Conservation (phyloP, 1,284 basidiomycete genomes). For the Ustilago hordei region DNA sequence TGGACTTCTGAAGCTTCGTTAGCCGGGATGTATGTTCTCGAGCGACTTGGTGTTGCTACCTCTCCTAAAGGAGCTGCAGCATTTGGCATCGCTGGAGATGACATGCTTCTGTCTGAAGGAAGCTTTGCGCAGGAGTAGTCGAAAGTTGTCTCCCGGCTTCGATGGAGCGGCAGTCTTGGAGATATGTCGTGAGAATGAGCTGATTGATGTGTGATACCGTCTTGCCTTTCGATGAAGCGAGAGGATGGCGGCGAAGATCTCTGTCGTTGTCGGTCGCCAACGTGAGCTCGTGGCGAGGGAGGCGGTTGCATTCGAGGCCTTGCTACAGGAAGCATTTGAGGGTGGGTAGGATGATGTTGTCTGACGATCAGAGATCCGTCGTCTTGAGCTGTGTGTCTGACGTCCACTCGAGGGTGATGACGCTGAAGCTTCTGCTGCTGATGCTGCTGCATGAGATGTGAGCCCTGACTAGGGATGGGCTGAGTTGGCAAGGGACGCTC, state of each 20-base stretch:
- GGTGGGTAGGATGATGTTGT: neutral
- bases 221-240: neutral
- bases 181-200: neutral
- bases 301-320: neutral
- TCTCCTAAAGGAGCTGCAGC: neutral
- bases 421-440: neutral
- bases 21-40: neutral
- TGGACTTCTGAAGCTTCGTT: neutral
- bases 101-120: conserved; percentile 1
- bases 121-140: conserved; percentile 25
- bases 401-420: neutral
- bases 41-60: neutral
- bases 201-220: neutral
- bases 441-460: neutral
- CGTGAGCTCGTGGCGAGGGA: conserved; percentile 1
- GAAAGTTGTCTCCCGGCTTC: conserved; percentile 11
- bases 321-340: neutral
- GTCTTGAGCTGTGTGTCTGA: neutral
- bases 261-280: neutral
- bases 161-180: conserved; percentile 4
- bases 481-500: conserved; percentile 8
- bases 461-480: conserved; percentile 16
- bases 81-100: neutral
- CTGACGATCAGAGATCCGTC: neutral
- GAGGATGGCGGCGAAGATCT: neutral